These are phyloP conservation scores for Tetrapisispora pingtungensis DNA, from an alignment of 805 yeast genomes.

Conservation along the genomic window DNA sequence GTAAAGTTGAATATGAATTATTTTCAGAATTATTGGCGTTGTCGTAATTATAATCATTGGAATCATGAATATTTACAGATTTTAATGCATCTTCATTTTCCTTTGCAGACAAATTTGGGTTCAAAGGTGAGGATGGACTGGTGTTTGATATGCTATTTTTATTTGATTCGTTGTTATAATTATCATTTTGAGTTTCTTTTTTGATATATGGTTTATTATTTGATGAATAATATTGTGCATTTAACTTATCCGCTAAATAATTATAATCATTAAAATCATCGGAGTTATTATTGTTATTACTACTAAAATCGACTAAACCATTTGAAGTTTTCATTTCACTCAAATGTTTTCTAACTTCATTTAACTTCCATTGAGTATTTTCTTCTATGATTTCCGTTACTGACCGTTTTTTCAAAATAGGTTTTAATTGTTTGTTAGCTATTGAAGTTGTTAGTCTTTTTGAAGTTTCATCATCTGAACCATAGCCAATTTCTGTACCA, in stretches of 20 bases:
- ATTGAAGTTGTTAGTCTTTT: constrained; percentile 20
- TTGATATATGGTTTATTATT: background rate
- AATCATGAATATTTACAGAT: constrained; percentile 1
- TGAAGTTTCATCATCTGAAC: constrained; percentile 32
- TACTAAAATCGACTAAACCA: constrained; percentile 19
- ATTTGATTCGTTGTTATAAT: background rate
- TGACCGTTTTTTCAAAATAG: constrained; percentile 80
- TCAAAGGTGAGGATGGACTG: background rate
- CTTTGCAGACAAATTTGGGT: background rate
- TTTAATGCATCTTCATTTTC: constrained; percentile 1
- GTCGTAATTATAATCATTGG: background rate
- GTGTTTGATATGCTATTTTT: background rate
- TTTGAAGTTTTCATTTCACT: constrained; percentile 20
- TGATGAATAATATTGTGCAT: constrained; percentile 25
- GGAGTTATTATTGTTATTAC: constrained; percentile 6
- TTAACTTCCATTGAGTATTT: constrained; percentile 29
- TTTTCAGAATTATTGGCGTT: background rate
- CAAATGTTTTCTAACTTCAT: constrained; percentile 56
- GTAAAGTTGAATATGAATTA: constrained; percentile 2
- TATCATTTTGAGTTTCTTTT: background rate
- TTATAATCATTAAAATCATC: constrained; percentile 27
- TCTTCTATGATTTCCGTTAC: constrained; percentile 59
- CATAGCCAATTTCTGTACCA: constrained; percentile 25
- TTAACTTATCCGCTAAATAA: constrained; percentile 29
- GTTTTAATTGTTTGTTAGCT: constrained; percentile 40